Conservation (phyloP, 2,329 filamentous ascomycete genomes). For the Penicillium sclerotiorum region DNA sequence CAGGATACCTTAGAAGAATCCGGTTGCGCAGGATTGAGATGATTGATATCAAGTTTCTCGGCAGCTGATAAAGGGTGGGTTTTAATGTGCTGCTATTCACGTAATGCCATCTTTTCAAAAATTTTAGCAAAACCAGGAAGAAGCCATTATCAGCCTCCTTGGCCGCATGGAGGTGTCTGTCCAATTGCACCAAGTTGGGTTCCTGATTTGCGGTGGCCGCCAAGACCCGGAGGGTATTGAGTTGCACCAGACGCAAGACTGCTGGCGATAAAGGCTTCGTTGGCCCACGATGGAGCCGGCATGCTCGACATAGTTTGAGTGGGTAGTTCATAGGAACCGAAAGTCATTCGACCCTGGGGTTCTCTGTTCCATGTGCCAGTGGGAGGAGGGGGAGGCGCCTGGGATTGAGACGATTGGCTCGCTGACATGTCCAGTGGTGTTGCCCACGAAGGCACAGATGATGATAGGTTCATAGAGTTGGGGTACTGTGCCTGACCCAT, state of each 20-base stretch:
- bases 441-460: constrained; percentile 30
- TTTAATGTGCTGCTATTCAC: background rate
- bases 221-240: constrained; percentile 27
- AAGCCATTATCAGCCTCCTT: constrained; percentile 45
- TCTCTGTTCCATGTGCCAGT: constrained; percentile 29
- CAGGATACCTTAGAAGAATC: background rate
- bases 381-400: constrained; percentile 12
- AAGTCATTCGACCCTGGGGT: constrained; percentile 17
- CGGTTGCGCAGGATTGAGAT: constrained; percentile 2
- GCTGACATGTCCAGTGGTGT: constrained; percentile 17
- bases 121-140: background rate
- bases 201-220: constrained; percentile 29
- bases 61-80: constrained; percentile 1
- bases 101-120: background rate
- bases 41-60: background rate
- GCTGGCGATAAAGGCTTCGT: constrained; percentile 40
- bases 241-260: constrained; percentile 29
- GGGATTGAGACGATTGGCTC: constrained; percentile 3
- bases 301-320: constrained; percentile 32
- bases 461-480: constrained; percentile 21
- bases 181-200: constrained; percentile 45
- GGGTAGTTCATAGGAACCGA: constrained; percentile 25
- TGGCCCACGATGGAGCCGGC: constrained; percentile 37
- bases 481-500: constrained; percentile 29
- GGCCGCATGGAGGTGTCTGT: constrained; percentile 52